Evolutionary conservation across 1,284 basidiomycete genomes (phyloP), one percentile per base, ranked within the genome.

Genomic region (Leccinum cinnamomeum): DNA sequence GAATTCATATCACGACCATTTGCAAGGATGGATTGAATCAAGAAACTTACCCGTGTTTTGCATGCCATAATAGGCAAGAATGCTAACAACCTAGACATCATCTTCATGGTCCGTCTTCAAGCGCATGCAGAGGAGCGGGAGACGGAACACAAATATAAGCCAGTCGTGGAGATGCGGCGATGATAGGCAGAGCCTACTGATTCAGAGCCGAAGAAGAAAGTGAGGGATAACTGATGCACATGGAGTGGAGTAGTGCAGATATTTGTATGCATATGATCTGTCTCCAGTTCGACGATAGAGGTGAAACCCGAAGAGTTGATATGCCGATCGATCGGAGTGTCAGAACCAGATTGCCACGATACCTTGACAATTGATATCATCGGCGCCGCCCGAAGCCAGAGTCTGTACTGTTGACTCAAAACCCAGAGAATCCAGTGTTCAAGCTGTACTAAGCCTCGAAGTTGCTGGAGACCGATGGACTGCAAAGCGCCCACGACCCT

Each of bases 21-120:
- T 41, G 37, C 14, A 16, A 46, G 18, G 16, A 33, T 18, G 8
- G 23, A 37, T 41, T 44, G 39, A 6, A 39, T 5, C 5, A 16
- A 11, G 14, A 14, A 23, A 64, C 68, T 53, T 35, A 69, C 68
- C 69, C 67, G 67, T 59, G 61, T 57, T 48, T 48, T 62, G 12
- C 64, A 8, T 50, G 55, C 18, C 44, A 20, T 25, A 3, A 33
- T 33, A 4, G 44, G 28, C 10, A 61, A 35, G 10, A 23, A 54
- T 3, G 23, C 46, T 16, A 20, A 20, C 7, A 63, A 53, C 51
- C 16, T 20, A n/a, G 3, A 5, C 4, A 14, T 16, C 56, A 39
- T 53, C 14, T 55, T 25, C 23, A 58, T 50, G 7, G 28, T 14
- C 25, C 16, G 25, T 39, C 56, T 23, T 37, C 6, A n/a, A 56